Evolutionary conservation across 2,329 filamentous ascomycete genomes (phyloP).

Genomic region (Fusarium nanum): DNA sequence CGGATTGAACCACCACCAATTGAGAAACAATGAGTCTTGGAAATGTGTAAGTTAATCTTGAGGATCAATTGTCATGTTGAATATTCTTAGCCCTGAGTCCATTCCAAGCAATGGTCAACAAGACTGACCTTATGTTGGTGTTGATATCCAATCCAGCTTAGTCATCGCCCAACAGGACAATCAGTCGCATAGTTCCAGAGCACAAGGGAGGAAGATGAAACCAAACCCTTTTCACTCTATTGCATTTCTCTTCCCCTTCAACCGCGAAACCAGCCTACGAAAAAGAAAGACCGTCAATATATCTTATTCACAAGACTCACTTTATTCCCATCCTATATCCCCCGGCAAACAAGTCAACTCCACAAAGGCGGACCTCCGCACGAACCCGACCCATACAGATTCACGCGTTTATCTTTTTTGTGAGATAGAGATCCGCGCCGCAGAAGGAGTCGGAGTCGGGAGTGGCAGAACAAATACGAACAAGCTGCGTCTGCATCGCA

Average conservation of each 20-base stretch:
- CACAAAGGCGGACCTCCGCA: constrained; percentile 33
- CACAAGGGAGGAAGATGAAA: constrained; percentile 18
- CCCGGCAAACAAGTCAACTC: constrained; percentile 13
- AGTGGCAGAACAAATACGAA: neutral
- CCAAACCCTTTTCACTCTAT: constrained; percentile 2
- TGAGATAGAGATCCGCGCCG: constrained; percentile 28
- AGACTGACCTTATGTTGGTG: neutral
- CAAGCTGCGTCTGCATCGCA: neutral
- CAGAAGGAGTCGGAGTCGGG: constrained; percentile 3
- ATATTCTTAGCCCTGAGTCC: neutral
- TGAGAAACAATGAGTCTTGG: neutral
- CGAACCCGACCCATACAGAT: constrained; percentile 30
- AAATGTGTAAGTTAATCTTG: neutral
- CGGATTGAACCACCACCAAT: too few species aligned
- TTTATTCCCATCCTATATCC: constrained; percentile 14
- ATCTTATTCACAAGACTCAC: neutral
- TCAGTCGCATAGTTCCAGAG: constrained; percentile 25
- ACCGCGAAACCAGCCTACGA: neutral
- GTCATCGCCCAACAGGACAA: constrained; percentile 29
- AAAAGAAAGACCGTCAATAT: neutral
- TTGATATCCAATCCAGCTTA: constrained; percentile 23
- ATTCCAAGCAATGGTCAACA: neutral
- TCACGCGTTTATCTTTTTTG: constrained; percentile 2
- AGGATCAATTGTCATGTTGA: neutral
- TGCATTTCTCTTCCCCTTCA: neutral